phyloP scores from a whole-genome alignment of 78 protist species.

The Planoprotostelium fungivorum region DNA sequence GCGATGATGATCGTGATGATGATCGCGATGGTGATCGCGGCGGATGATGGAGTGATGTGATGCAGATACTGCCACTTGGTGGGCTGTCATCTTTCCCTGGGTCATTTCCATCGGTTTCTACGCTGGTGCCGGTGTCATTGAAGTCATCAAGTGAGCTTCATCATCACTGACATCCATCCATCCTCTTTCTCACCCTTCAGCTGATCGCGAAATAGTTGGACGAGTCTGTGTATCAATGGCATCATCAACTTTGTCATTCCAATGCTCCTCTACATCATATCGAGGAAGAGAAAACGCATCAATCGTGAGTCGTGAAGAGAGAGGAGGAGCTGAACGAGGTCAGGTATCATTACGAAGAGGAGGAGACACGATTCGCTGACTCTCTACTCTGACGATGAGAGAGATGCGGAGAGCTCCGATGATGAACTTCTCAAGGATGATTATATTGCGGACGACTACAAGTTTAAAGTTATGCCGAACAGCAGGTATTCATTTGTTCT shows the following conservation, averaged over 20 bases:
- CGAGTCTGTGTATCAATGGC: constrained; percentile 39
- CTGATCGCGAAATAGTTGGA: neutral
- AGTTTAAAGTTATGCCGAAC: neutral
- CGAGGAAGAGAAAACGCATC: neutral
- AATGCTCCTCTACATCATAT: constrained; percentile 22
- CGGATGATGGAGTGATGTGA: neutral
- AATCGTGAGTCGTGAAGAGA: neutral
- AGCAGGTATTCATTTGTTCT: neutral
- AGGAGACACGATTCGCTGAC: neutral
- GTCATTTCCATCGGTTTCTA: constrained; percentile 33
- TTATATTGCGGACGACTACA: neutral
- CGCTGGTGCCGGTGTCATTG: constrained; percentile 38
- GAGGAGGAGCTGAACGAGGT: neutral
- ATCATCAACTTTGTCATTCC: constrained; percentile 53
- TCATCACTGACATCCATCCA: neutral
- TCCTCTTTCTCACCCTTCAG: neutral
- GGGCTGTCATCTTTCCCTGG: constrained; percentile 54
- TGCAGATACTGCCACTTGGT: constrained; percentile 8
- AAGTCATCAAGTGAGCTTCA: constrained; percentile 12
- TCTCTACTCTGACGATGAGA: neutral
- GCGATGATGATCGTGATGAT: no score
- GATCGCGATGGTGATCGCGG: neutral
- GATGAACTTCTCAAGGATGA: neutral
- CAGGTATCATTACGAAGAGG: neutral
- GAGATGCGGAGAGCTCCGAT: neutral